Conservation (phyloP, 495 filamentous ascomycete species). For the Hypoxylon rickii region DNA sequence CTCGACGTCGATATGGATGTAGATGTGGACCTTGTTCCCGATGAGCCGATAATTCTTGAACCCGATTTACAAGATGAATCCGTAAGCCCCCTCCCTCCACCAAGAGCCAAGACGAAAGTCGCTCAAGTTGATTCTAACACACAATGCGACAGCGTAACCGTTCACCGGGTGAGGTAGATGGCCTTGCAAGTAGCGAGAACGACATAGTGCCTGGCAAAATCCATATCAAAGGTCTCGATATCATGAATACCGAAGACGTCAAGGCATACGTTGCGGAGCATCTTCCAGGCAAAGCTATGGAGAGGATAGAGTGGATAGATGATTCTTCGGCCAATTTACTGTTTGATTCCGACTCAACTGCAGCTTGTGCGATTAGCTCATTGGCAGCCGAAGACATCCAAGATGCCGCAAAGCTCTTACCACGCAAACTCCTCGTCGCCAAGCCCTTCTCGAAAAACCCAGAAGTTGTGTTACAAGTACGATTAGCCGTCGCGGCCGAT, state of each 20-base stretch:
- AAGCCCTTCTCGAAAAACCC: constrained; percentile 68
- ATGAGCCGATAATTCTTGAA: constrained; percentile 47
- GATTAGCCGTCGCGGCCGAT: constrained; percentile 75
- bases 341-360: constrained; percentile 69
- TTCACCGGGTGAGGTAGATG: constrained; percentile 39
- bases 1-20: constrained; percentile 76
- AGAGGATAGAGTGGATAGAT: constrained; percentile 89
- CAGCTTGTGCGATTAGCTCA: constrained; percentile 69
- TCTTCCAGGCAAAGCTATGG: constrained; percentile 57
- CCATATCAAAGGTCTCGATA: constrained; percentile 80
- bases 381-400: constrained; percentile 55
- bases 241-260: constrained; percentile 77
- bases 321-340: constrained; percentile 87
- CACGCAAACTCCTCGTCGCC: constrained; percentile 60
- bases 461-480: constrained; percentile 69
- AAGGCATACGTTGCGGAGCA: constrained; percentile 70
- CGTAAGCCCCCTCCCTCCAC: no score
- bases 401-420: constrained; percentile 51
- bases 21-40: constrained; percentile 59
- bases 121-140: constrained; percentile 24
- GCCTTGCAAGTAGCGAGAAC: constrained; percentile 28
- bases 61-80: constrained; percentile 48
- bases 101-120: no score
- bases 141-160: constrained; percentile 41
- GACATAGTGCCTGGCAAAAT: constrained; percentile 65